phyloP scores from a whole-genome alignment of 345 rosid species.

The Dovyalis caffra region DNA sequence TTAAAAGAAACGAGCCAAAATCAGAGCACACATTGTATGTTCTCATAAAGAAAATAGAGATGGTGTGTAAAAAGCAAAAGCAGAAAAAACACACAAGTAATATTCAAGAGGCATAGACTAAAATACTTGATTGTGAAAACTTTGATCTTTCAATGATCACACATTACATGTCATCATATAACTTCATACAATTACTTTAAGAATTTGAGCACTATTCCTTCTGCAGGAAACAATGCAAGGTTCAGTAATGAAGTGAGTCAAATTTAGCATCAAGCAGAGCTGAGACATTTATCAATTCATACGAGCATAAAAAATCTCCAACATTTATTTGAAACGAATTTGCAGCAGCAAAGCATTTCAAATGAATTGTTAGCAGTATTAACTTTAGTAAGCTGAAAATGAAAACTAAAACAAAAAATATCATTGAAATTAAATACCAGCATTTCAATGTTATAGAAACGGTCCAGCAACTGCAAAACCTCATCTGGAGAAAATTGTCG shows the following conservation, averaged over 20 bases:
- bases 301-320: neutral
- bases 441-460: conserved; percentile 91
- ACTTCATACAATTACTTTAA: neutral
- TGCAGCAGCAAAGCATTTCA: neutral
- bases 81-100: neutral
- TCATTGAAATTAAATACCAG: conserved; percentile 48
- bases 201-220: neutral
- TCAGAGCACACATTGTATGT: neutral
- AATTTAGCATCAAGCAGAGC: neutral
- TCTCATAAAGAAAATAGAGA: neutral
- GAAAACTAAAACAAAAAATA: neutral
- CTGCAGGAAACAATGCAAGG: neutral
- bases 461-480: conserved; percentile 86
- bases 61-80: neutral
- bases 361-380: neutral
- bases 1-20: neutral
- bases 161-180: neutral
- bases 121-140: neutral
- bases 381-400: neutral
- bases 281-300: too few relatives aligned
- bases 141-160: neutral
- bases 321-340: neutral
- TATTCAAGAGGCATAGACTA: neutral
- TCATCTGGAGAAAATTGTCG: conserved; percentile 83
- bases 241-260: neutral